A percentile compares a stretch with the other conserved stretches of the same genome.
Conservation (phyloP, 1,139 yeast genomes). For the Yamadazyma spencermartinsiae region DNA sequence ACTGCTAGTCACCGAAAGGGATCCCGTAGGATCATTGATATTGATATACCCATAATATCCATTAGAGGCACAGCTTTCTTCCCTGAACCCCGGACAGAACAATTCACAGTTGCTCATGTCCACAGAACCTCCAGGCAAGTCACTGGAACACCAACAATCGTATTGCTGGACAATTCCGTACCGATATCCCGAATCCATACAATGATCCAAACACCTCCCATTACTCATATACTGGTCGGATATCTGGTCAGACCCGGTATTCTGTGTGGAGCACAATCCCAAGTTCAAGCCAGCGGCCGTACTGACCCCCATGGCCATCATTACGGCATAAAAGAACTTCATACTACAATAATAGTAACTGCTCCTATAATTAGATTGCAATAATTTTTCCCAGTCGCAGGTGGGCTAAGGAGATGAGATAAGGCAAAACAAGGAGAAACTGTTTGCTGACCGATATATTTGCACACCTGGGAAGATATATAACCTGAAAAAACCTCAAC, state of each 20-base stretch:
- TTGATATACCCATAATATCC: constrained; percentile 39
- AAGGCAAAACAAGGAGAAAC: no score
- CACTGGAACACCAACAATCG: constrained; percentile 64
- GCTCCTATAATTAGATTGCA: no score
- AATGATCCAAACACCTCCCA: constrained; percentile 53
- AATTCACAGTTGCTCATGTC: constrained; percentile 39
- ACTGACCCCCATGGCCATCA: background rate
- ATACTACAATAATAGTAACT: no score
- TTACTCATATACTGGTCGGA: constrained; percentile 43
- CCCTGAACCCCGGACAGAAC: constrained; percentile 52
- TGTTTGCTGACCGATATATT: no score
- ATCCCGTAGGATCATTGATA: constrained; percentile 23
- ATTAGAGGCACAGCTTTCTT: constrained; percentile 34
- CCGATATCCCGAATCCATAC: constrained; percentile 46
- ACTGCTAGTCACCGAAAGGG: background rate
- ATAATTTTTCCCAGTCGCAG: no score
- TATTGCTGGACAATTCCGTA: constrained; percentile 54
- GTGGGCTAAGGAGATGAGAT: no score
- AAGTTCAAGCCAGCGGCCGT: constrained; percentile 15
- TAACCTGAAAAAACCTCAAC: no score
- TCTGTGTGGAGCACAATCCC: constrained; percentile 47
- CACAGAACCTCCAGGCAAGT: constrained; percentile 43
- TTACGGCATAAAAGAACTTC: background rate
- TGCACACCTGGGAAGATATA: no score
- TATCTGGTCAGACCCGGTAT: constrained; percentile 31